A percentile compares a stretch with the other conserved stretches of the same genome.
Evolutionary conservation across 306 rosid genomes (phyloP).

Genomic region (Quercus wislizeni): DNA sequence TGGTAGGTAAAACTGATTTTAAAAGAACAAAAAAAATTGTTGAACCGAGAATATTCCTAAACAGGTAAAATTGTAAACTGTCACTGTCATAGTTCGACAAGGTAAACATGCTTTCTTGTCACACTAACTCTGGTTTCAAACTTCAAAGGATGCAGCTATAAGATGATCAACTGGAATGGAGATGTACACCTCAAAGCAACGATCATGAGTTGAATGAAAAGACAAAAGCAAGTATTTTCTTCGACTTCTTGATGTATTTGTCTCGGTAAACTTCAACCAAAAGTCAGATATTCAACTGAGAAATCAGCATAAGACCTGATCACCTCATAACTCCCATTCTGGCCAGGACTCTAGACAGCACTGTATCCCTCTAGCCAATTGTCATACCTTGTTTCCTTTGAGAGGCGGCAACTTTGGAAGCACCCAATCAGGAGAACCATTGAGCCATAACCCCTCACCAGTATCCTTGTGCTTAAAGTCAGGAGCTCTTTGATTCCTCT

Average conservation of each 20-base stretch:
- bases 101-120: too few species aligned
- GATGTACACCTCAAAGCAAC: neutral
- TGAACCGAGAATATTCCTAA: too few species aligned
- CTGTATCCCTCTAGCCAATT: slow-evolving; percentile 1
- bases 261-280: neutral
- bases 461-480: slow-evolving; percentile 79
- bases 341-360: slow-evolving; percentile 6
- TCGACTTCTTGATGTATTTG: neutral
- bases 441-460: slow-evolving; percentile 57
- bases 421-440: slow-evolving; percentile 52
- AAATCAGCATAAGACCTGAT: neutral
- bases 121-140: too few species aligned
- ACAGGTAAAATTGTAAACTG: too few species aligned
- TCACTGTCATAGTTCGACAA: too few species aligned
- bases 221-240: neutral
- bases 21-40: too few species aligned
- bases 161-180: neutral
- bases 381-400: slow-evolving; percentile 18
- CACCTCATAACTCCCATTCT: neutral
- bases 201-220: neutral
- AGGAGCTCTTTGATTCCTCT: slow-evolving; percentile 43
- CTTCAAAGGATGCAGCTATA: too few species aligned
- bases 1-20: too few species aligned
- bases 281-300: neutral
- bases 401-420: slow-evolving; percentile 44